Evolutionary conservation across 2,329 filamentous ascomycete genomes (phyloP), one percentile per base, ranked within the genome.

Genomic region (Colletotrichum cuscutae): DNA sequence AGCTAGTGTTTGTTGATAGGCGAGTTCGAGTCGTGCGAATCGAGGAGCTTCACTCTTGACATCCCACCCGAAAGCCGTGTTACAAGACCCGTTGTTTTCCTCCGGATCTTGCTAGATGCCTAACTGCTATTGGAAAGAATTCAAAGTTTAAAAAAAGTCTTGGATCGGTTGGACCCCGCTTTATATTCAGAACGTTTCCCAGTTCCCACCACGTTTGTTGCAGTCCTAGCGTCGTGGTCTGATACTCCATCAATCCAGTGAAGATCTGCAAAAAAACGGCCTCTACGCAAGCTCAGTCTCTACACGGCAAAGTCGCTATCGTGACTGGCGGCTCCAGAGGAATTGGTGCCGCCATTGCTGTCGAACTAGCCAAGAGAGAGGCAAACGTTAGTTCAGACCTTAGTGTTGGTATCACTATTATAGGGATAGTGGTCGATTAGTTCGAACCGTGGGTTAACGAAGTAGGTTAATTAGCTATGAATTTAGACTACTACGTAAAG

Each of bases 311-410:
- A 37, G 62, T 57, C 24, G 68, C 68, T 5, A 53, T 71, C n/a
- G 56, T 71, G 30, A 71, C 68, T 8, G 82, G 82, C 7, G 73
- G 74, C 82, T 83, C 88, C 78, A 87, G 89, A 80, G 89, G 89
- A 73, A 90, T 91, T 68, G 89, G 89, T 61, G 85, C 86, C 68
- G 86, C 85, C 68, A 90, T 90, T 81, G 89, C 89, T 68, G 81
- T 86, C 62, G 86, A 90, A 79, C 86, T 91, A 68, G 89, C 85
- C 70, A 81, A 83, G 66, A 85, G 87, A 65, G 89, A 89, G 68
- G 65, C 65, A 19, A 67, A 67, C 35, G 65, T 67, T 11, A 9
- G 37, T 52, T 88, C 88, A 37, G 13, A 32, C 9, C 30, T 32
- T 3, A 67, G 13, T 19, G n/a, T n/a, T n/a, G n/a, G n/a, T n/a